Evolutionary conservation across 192 early-diverging fungal genomes (phyloP), one percentile per base, ranked within the genome.

Genomic region (Entomortierella beljakovae): DNA sequence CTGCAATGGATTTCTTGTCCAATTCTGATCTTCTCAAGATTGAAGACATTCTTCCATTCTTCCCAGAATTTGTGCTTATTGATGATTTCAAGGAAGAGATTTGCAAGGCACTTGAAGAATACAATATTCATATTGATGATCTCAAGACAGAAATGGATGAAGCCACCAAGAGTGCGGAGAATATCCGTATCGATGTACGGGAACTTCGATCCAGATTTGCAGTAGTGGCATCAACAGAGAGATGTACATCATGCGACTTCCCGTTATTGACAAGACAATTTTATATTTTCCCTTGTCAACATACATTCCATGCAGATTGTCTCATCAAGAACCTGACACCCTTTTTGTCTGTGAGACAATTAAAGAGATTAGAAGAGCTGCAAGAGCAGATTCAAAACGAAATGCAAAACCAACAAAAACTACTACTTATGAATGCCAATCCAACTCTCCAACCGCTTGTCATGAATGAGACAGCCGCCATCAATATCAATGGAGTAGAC

Each of bases 11-110:
- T 16, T 92, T 95, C 63, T 76, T 97, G 58, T 87, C 88, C 48
- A 85, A 92, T 51, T 91, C 93, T 22, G 92, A 96, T 42, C 70
- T 97, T 10, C 82, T 97, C 32, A 95, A 94, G 56, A 94, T 99
- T 50, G 96, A 97, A 74, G 96, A 99, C 81, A 94, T 99, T 57
- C 82, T 99, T 60, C 95, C 94, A 1, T 97, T 93, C 71, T 99
- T 99, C 77, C 98, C 97, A 0, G 98, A 98, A 68, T 98, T 99
- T 84, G 93, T 96, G 1, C 85, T 94, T 0, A 99, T 99, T 74
- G 95, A 99, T 69, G 94, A 98, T 72, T 97, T 99, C 82, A 99
- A 98, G 82, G 92, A 95, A 34, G 98, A 99, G 59, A 93, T 99
- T 20, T 95, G 92, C 73, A 61, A 83, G 6, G 97, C 97, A 6